Conservation (phyloP, 345 rosid genomes). For the Lagerstroemia speciosa region DNA sequence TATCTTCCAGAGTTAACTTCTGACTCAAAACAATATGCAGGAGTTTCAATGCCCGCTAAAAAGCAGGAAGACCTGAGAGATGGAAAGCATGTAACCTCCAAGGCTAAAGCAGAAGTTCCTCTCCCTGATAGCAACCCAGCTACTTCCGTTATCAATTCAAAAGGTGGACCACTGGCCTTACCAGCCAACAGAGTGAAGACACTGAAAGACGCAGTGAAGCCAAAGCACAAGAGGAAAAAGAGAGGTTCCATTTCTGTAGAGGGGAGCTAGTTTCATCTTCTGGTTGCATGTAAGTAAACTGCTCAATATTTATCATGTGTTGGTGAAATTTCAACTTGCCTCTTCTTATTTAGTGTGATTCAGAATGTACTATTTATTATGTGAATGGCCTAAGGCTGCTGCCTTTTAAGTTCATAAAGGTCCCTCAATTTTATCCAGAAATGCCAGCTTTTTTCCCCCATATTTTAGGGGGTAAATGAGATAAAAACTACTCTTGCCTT, state of each 20-base stretch:
- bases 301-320: no score
- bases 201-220: slow-evolving; percentile 77
- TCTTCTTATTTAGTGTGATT: neutral
- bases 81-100: slow-evolving; percentile 6
- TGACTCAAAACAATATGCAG: slow-evolving; percentile 20
- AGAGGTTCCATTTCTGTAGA: slow-evolving; percentile 21
- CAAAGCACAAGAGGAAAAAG: slow-evolving; percentile 61
- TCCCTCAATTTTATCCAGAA: no score
- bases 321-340: neutral
- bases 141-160: slow-evolving; percentile 15
- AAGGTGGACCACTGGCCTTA: slow-evolving; percentile 14
- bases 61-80: slow-evolving; percentile 12
- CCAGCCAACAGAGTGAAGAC: slow-evolving; percentile 38
- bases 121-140: slow-evolving; percentile 18
- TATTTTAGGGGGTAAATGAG: no score
- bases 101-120: slow-evolving; percentile 17
- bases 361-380: neutral
- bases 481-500: no score
- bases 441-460: no score
- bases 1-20: neutral
- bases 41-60: slow-evolving; percentile 9
- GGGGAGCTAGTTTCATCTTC: slow-evolving; percentile 19
- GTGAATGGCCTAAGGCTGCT: neutral
- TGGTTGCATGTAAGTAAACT: neutral
- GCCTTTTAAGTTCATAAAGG: neutral